Percentiles rank a stretch among this genome's conserved stretches.
These are phyloP conservation scores for Ophiostoma pallidulum DNA, from an alignment of 2,329 filamentous ascomycete genomes.

Conservation along the genomic window DNA sequence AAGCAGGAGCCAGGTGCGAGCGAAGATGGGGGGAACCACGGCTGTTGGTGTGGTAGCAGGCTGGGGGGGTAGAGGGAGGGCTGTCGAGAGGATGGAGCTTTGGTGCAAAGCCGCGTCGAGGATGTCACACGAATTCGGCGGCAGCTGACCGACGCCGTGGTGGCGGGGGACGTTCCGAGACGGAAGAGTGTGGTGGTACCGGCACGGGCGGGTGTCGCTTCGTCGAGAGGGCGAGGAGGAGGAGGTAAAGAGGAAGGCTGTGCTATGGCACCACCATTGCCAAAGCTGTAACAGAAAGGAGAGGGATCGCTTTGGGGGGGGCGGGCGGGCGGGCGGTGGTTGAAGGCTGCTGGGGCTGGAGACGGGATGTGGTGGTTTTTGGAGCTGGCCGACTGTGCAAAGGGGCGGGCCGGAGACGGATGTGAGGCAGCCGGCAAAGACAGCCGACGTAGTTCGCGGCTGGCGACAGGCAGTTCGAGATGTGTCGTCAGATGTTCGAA, in stretches of 20 bases:
- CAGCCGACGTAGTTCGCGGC: too few relatives aligned
- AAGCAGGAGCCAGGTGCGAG: not conserved
- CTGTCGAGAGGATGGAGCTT: not conserved
- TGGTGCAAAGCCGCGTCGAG: not conserved
- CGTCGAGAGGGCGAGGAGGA: not conserved
- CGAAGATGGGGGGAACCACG: not conserved
- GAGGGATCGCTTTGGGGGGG: too few relatives aligned
- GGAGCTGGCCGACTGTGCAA: too few relatives aligned
- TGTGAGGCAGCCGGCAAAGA: too few relatives aligned
- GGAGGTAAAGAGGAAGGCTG: not conserved
- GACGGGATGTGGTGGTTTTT: not conserved
- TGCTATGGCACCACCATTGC: constrained; percentile 8
- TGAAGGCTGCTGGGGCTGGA: not conserved
- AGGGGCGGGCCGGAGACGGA: not conserved
- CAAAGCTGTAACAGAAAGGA: not conserved
- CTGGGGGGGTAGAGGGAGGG: too few relatives aligned
- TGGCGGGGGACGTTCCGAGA: too few relatives aligned
- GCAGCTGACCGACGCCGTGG: not conserved
- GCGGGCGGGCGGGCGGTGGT: not conserved
- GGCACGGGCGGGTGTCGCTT: not conserved
- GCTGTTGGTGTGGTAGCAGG: too few relatives aligned
- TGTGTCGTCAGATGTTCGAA: too few relatives aligned
- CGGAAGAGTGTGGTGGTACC: too few relatives aligned
- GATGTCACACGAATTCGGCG: not conserved
- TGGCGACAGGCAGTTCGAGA: too few relatives aligned